These are phyloP conservation scores for Haplosporangium sp. DNA, from an alignment of 371 early-diverging fungal species.

Conservation along the genomic window DNA sequence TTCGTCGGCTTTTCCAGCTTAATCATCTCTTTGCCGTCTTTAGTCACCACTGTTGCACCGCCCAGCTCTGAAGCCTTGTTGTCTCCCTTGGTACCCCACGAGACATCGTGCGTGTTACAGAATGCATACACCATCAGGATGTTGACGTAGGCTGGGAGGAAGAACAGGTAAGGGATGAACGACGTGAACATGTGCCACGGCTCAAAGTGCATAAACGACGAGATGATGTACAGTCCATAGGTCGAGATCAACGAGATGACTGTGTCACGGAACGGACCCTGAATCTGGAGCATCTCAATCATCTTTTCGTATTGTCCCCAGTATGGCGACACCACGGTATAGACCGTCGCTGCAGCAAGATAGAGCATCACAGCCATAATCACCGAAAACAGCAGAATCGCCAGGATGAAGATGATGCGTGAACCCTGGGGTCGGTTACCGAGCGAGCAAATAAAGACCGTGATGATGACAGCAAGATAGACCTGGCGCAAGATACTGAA, in stretches of 20 bases:
- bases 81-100: slow-evolving; percentile 96
- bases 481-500: slow-evolving; percentile 66
- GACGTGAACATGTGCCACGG: slow-evolving; percentile 97
- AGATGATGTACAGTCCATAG: slow-evolving; percentile 83
- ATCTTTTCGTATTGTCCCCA: slow-evolving; percentile 26
- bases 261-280: slow-evolving; percentile 82
- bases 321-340: slow-evolving; percentile 46
- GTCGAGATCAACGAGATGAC: slow-evolving; percentile 85
- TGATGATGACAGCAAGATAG: slow-evolving; percentile 74
- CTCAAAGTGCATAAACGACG: slow-evolving; percentile 84
- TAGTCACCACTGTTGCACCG: slow-evolving; percentile 37
- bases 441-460: slow-evolving; percentile 78
- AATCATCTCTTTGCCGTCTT: slow-evolving; percentile 53
- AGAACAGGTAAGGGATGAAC: slow-evolving; percentile 86
- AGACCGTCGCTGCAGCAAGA: slow-evolving; percentile 65
- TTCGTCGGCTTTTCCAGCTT: slow-evolving; percentile 55
- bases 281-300: slow-evolving; percentile 21
- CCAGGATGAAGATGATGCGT: slow-evolving; percentile 69
- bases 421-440: slow-evolving; percentile 87
- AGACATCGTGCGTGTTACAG: slow-evolving; percentile 92
- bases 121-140: slow-evolving; percentile 94
- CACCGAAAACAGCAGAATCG: slow-evolving; percentile 77
- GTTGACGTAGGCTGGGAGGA: slow-evolving; percentile 87
- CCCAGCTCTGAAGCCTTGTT: slow-evolving; percentile 48
- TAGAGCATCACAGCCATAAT: slow-evolving; percentile 84